Base-by-base conservation (phyloP, 352 stramenopile species). In the Phytopythium mirpurense region DNA sequence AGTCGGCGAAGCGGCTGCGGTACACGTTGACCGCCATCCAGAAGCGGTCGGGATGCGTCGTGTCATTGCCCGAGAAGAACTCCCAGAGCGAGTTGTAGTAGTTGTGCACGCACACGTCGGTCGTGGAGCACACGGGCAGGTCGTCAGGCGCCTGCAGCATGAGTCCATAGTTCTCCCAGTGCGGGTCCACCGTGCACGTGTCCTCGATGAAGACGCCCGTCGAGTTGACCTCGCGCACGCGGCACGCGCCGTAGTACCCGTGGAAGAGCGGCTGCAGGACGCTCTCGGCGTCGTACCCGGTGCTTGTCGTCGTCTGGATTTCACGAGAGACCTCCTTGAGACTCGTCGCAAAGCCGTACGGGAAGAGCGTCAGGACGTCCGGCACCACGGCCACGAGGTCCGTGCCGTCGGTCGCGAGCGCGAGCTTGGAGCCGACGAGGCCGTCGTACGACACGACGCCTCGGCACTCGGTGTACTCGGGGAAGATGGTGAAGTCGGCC, bases 61-160 rank as follows among this genome's bases (percentile, higher is more conserved):
- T 26, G 38, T 60, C 38, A 12, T 29, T 23, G 31, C 41, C 42
- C 18, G 45, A 21, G 1, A 36, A 37, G 27, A 55, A 55, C 38
- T 60, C 54, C 46, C 45, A 55, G 5, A 41, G n/a, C 34, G 44
- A 50, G 37, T 50, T 60, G 45, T 60, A 60, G 12, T 49, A 31
- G 21, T 60, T 60, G 45, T 50, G 54, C 21, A 60, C 36, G 36
- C 54, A 60, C 11, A 60, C 36, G 19, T 63, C 58, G 23, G 51
- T 52, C 7, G 59, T 70, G 18, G 44, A 63, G 32, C 62, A 67
- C 5, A 70, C 29, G 0, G 62, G 62, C 23, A 67, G 58, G 10
- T 66, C 59, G 35, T 70, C 62, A 11, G 62, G 62, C 29, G 62
- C 59, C 35, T 70, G 62, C 14, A 67, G 35, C 62, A 70, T 67